Conservation (phyloP, 2,329 filamentous ascomycete species). For the Tolypocladium tropicale region DNA sequence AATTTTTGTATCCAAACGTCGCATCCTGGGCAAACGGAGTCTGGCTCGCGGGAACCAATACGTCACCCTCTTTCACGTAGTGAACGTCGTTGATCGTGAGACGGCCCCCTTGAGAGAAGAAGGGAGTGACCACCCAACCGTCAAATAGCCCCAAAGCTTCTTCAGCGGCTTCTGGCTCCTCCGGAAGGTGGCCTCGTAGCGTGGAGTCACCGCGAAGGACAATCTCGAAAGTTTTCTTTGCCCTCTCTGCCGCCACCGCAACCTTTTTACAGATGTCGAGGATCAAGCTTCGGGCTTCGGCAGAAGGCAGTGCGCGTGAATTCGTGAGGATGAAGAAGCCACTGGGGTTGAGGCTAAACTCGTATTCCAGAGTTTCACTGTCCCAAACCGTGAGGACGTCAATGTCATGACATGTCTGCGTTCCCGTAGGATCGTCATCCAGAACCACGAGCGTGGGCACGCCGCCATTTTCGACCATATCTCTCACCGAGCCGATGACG, state of each 20-base stretch:
- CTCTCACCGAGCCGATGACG: slow-evolving; percentile 10
- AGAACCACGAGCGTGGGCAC: slow-evolving; percentile 28
- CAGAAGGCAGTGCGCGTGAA: slow-evolving; percentile 40
- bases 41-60: slow-evolving; percentile 28
- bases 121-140: slow-evolving; percentile 43
- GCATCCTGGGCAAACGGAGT: slow-evolving; percentile 48
- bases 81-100: slow-evolving; percentile 45
- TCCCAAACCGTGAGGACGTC: slow-evolving; percentile 45
- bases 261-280: slow-evolving; percentile 38
- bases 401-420: slow-evolving; percentile 49
- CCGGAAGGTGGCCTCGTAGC: slow-evolving; percentile 42
- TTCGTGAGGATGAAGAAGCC: slow-evolving; percentile 53
- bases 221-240: slow-evolving; percentile 35
- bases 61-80: slow-evolving; percentile 42
- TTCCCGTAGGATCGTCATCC: slow-evolving; percentile 49
- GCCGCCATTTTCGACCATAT: slow-evolving; percentile 8
- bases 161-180: slow-evolving; percentile 41
- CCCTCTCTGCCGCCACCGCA: slow-evolving; percentile 28
- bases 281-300: slow-evolving; percentile 34
- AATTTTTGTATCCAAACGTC: slow-evolving; percentile 44
- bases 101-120: slow-evolving; percentile 46
- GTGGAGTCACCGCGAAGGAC: slow-evolving; percentile 47
- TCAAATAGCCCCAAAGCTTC: slow-evolving; percentile 36
- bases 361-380: slow-evolving; percentile 27
- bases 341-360: slow-evolving; percentile 26